Base-by-base conservation (phyloP, 345 rosid species). In the Brassica carinata region DNA sequence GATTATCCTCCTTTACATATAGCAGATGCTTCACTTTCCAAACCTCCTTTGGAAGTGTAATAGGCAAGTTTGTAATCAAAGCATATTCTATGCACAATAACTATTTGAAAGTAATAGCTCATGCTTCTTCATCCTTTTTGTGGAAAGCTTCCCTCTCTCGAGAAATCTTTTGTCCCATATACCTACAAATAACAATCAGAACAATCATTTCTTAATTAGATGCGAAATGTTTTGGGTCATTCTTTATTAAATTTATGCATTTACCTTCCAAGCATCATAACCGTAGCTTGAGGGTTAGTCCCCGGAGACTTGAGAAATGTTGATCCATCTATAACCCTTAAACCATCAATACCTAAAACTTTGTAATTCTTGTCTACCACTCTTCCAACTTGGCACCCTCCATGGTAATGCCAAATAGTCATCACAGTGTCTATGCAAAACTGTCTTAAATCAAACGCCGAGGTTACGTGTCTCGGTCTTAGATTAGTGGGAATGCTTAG, bases 231-330 rank as follows among this genome's bases (percentile, higher is more conserved):
- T 34, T 64, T 38, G 8, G 2, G 15, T 26, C 11, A 31, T 15
- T 53, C 14, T 57, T 66, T 15, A 13, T 18, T 55, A 53, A 0
- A 30, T 17, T 63, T 11, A 71, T 57, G 40, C 17, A 45, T 80
- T 76, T 82, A 91, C 94, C 97, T 90, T 87, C 94, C 94, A 13
- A 91, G 89, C 94, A 91, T 90, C 97, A 91, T 90, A 33, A 89
- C 80, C 15, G 97, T 88, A 13, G 94, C 94, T 75, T 91, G 94
- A 72, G 92, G 94, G 68, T 90, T 91, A 17, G 97, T 88, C 17
- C 94, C 92, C 0, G 94, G 94, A 0, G 94, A 83, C 18, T 64
- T 27, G 10, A 75, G 70, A 82, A 88, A 90, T 5, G 97, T 88
- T 3, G 97, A 91, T 0, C 85, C 89, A 84, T 91, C 92, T 6